Conservation (phyloP, 1,139 yeast genomes). For the Candida sp. region DNA sequence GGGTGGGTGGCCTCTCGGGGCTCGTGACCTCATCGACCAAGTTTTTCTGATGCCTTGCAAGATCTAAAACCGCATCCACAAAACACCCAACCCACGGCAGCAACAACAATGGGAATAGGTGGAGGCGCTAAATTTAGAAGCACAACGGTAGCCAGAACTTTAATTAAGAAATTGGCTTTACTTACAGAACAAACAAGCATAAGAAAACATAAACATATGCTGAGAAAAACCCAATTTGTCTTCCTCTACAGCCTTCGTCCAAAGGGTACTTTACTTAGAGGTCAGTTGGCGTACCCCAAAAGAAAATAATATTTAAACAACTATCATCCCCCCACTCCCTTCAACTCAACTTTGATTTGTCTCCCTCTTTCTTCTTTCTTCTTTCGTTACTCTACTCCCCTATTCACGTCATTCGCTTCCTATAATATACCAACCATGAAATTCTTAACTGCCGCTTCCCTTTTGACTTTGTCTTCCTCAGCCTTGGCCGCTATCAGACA, state of each 20-base stretch:
- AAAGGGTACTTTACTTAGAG: no score
- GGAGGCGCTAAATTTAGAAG: not conserved
- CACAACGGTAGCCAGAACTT: not conserved
- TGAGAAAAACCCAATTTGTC: not conserved
- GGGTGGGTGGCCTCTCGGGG: not conserved
- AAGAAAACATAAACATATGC: conserved; percentile 1
- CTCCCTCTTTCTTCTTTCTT: not conserved
- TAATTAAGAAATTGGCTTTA: not conserved
- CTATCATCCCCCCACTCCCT: no score
- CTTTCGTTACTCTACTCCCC: not conserved
- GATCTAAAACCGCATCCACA: not conserved
- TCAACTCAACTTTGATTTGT: not conserved
- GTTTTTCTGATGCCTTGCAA: not conserved
- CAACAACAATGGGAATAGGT: not conserved
- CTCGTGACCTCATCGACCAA: not conserved
- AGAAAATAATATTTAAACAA: conserved; percentile 1
- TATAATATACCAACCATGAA: conserved; percentile 17
- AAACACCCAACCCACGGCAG: no score
- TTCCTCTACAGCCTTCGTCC: no score
- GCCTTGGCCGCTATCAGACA: conserved; percentile 23
- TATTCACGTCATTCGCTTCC: not conserved
- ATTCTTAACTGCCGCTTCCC: conserved; percentile 16
- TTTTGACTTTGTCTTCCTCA: conserved; percentile 20
- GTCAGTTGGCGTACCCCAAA: not conserved
- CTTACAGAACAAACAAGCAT: not conserved